A percentile compares a stretch with the other conserved stretches of the same genome.
phyloP scores from a whole-genome alignment of 1,139 yeast species.

The Sugiyamaella novakii region DNA sequence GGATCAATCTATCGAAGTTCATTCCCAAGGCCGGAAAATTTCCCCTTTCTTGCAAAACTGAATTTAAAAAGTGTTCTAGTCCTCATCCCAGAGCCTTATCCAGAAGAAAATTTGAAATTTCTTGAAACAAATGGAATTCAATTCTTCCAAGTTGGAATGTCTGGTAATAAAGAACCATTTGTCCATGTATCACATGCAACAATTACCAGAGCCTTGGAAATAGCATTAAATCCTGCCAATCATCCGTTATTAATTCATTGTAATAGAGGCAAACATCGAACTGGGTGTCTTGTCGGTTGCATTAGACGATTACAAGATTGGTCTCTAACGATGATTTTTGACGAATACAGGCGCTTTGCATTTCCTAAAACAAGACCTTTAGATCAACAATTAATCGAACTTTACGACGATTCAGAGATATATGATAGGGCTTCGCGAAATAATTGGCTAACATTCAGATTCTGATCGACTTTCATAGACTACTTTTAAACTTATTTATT shows the following conservation, averaged over 20 bases:
- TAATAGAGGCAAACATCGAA: constrained; percentile 93
- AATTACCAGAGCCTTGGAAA: constrained; percentile 77
- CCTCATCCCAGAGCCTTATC: constrained; percentile 89
- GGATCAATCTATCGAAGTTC: constrained; percentile 82
- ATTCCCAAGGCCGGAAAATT: constrained; percentile 84
- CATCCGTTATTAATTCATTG: constrained; percentile 94
- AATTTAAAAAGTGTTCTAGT: constrained; percentile 75
- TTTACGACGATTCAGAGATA: constrained; percentile 70
- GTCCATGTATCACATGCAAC: constrained; percentile 62
- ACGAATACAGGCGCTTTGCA: constrained; percentile 91
- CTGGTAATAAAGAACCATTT: constrained; percentile 70
- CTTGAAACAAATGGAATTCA: constrained; percentile 60
- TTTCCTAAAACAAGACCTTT: constrained; percentile 93
- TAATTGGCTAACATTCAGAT: constrained; percentile 60
- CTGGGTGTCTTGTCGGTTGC: constrained; percentile 95
- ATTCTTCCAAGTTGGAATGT: constrained; percentile 85
- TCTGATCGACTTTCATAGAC: not conserved
- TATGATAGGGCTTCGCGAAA: constrained; percentile 53
- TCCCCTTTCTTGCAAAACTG: constrained; percentile 63
- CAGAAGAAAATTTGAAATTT: constrained; percentile 70
- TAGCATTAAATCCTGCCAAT: constrained; percentile 78
- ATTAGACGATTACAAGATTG: constrained; percentile 83
- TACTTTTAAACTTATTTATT: constrained; percentile 1
- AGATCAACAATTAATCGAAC: constrained; percentile 93
- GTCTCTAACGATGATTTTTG: constrained; percentile 91